phyloP scores from a whole-genome alignment of 202 grass and related monocot species.

The Panicum hallii region DNA sequence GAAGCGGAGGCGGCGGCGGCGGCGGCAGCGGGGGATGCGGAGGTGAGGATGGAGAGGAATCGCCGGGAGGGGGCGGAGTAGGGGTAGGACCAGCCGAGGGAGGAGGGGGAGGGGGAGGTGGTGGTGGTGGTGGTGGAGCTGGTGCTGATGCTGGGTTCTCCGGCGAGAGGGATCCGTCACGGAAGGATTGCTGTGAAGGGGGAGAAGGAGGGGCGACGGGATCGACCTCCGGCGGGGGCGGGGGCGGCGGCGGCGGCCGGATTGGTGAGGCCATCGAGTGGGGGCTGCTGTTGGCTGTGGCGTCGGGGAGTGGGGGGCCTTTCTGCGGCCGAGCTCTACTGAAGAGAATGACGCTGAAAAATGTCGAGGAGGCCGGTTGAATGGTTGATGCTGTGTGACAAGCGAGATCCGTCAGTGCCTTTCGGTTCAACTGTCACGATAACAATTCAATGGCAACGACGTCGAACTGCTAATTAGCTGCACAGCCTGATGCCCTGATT shows the following conservation, averaged over 20 bases:
- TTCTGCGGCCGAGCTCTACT: too few relatives aligned
- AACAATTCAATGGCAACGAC: neutral
- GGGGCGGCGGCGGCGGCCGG: slow-evolving; percentile 36
- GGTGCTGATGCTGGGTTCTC: slow-evolving; percentile 35
- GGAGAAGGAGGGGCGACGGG: slow-evolving; percentile 15
- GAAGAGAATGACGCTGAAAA: neutral
- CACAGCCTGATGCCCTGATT: neutral
- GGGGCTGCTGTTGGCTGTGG: slow-evolving; percentile 13
- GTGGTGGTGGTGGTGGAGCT: neutral
- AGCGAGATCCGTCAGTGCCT: neutral
- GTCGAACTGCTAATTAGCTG: neutral
- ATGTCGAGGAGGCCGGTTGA: neutral
- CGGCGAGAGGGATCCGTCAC: slow-evolving; percentile 27
- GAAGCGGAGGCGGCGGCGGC: neutral
- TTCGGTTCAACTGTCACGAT: neutral
- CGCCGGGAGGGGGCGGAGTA: slow-evolving; percentile 16
- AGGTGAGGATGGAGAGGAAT: slow-evolving; percentile 31
- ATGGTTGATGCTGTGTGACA: neutral
- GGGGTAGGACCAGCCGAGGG: neutral
- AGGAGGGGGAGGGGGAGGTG: neutral
- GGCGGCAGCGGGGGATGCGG: neutral
- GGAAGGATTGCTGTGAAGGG: slow-evolving; percentile 6
- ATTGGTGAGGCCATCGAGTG: slow-evolving; percentile 48
- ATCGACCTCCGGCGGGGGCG: slow-evolving; percentile 11
- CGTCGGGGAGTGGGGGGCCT: neutral